These are phyloP conservation scores for Podospora appendiculata DNA, from an alignment of 495 filamentous ascomycete species.

Conservation along the genomic window DNA sequence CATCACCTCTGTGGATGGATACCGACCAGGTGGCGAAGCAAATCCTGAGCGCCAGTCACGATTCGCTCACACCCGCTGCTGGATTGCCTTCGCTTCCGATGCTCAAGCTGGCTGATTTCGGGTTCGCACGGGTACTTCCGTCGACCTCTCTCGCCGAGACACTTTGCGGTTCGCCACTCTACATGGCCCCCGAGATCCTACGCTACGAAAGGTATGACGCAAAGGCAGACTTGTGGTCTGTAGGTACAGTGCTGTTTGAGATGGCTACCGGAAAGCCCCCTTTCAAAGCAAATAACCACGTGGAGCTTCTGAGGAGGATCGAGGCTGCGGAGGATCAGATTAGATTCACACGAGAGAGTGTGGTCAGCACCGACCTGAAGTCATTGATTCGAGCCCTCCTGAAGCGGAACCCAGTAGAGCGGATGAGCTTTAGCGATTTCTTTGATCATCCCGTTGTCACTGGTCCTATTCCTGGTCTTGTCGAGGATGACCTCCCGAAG, in stretches of 20 bases:
- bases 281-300: slow-evolving; percentile 87
- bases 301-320: slow-evolving; percentile 86
- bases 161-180: slow-evolving; percentile 93
- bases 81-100: slow-evolving; percentile 86
- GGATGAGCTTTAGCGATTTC: slow-evolving; percentile 75
- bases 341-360: slow-evolving; percentile 65
- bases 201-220: slow-evolving; percentile 97
- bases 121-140: slow-evolving; percentile 86
- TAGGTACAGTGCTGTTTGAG: slow-evolving; percentile 90
- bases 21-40: slow-evolving; percentile 32
- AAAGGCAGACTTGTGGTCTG: slow-evolving; percentile 94
- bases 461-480: slow-evolving; percentile 73
- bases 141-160: slow-evolving; percentile 89
- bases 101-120: slow-evolving; percentile 96
- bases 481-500: slow-evolving; percentile 62
- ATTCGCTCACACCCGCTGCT: slow-evolving; percentile 69
- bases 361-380: slow-evolving; percentile 71
- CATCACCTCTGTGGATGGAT: slow-evolving; percentile 58
- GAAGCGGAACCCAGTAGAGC: slow-evolving; percentile 75
- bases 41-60: slow-evolving; percentile 56
- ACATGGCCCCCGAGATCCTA: slow-evolving; percentile 98
- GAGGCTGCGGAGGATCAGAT: slow-evolving; percentile 79
- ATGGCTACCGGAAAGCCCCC: slow-evolving; percentile 89
- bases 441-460: slow-evolving; percentile 68
- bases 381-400: slow-evolving; percentile 70